Conservation (phyloP, 2,329 filamentous ascomycete genomes). For the Phaeophleospora eucalypticola region DNA sequence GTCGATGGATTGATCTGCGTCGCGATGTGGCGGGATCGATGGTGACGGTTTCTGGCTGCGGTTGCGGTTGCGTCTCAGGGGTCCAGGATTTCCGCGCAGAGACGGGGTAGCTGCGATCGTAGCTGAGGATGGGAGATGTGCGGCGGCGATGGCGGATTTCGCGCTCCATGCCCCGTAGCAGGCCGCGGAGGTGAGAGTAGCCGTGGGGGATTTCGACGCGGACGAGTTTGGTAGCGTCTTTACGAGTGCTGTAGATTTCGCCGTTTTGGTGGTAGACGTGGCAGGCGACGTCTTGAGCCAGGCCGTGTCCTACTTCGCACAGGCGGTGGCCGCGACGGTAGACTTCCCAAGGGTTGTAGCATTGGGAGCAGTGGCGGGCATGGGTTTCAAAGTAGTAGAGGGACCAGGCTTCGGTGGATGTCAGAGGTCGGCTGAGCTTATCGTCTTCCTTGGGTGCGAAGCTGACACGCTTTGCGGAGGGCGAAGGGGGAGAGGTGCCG, state of each 20-base stretch:
- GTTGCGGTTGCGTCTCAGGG: not conserved
- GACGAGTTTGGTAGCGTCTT: slow-evolving; percentile 39
- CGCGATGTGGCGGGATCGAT: slow-evolving; percentile 13
- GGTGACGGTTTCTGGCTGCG: slow-evolving; percentile 10
- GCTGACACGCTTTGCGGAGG: slow-evolving; percentile 29
- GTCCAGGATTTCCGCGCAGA: slow-evolving; percentile 32
- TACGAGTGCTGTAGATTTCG: slow-evolving; percentile 27
- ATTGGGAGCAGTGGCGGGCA: slow-evolving; percentile 42
- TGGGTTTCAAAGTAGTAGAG: slow-evolving; percentile 48
- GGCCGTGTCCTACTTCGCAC: slow-evolving; percentile 41
- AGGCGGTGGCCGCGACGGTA: slow-evolving; percentile 39
- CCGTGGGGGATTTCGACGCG: slow-evolving; percentile 43
- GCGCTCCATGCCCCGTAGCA: slow-evolving; percentile 42
- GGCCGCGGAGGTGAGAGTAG: slow-evolving; percentile 38
- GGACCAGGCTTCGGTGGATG: slow-evolving; percentile 42
- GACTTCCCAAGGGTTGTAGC: slow-evolving; percentile 43
- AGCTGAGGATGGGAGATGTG: slow-evolving; percentile 38
- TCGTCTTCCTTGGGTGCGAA: slow-evolving; percentile 26
- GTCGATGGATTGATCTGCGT: slow-evolving; percentile 11
- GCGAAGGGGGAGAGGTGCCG: slow-evolving; percentile 23
- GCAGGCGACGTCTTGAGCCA: slow-evolving; percentile 44
- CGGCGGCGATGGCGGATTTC: slow-evolving; percentile 33
- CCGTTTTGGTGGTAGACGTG: slow-evolving; percentile 41
- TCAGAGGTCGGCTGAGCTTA: slow-evolving; percentile 39
- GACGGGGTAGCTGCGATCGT: slow-evolving; percentile 42